phyloP scores from a whole-genome alignment of 75 land plant species.

The Pinus tabuliformis region DNA sequence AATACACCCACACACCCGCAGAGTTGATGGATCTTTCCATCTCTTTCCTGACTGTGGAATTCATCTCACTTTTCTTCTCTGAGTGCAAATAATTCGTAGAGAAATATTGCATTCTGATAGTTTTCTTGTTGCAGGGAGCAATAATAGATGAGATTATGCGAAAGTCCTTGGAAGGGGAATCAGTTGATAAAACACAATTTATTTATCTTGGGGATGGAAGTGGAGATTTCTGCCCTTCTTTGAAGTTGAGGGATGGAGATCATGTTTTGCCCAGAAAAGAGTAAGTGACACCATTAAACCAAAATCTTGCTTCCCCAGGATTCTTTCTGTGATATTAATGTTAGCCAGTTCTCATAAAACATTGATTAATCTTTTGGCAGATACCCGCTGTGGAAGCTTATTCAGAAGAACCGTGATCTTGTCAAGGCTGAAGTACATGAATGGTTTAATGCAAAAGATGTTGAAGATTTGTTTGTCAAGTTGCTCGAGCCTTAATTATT shows the following conservation, averaged over 20 bases:
- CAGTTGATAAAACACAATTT: constrained; percentile 11
- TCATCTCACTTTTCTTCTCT: background rate
- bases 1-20: too few species aligned
- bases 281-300: constrained; percentile 9
- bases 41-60: too few species aligned
- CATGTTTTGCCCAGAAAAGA: constrained; percentile 49
- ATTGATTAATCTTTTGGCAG: background rate
- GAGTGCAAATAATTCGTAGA: background rate
- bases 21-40: too few species aligned
- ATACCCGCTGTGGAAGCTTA: constrained; percentile 5
- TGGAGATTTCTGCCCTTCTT: constrained; percentile 61
- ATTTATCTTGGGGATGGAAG: constrained; percentile 60
- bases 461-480: constrained; percentile 1
- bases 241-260: constrained; percentile 36
- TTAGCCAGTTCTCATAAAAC: too few species aligned
- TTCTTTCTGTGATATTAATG: background rate
- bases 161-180: background rate
- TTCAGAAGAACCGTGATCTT: background rate
- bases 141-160: background rate
- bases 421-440: constrained; percentile 7
- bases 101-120: background rate
- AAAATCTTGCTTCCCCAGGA: background rate
- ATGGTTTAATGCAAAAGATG: constrained; percentile 4
- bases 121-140: constrained; percentile 5
- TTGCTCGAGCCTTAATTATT: background rate